These are phyloP conservation scores for Aspergillus texensis DNA, from an alignment of 2,329 filamentous ascomycete species.

Conservation along the genomic window DNA sequence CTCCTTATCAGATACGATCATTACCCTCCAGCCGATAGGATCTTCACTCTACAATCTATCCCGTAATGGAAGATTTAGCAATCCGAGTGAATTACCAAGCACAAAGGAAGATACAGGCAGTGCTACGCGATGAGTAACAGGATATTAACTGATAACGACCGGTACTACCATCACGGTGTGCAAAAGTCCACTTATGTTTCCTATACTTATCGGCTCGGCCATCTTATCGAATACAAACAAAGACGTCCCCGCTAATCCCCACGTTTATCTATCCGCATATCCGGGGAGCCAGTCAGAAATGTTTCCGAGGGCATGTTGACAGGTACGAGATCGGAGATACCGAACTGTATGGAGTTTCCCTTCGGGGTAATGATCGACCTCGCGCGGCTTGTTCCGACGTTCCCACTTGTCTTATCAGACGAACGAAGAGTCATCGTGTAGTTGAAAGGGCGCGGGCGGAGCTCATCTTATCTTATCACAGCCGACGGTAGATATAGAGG, in stretches of 20 bases:
- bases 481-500: not conserved
- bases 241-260: not conserved
- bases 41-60: not conserved
- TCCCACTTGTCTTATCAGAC: not conserved
- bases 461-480: too few species aligned
- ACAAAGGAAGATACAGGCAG: too few species aligned
- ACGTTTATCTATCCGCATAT: not conserved
- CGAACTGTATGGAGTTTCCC: not conserved
- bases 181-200: not conserved
- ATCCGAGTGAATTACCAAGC: not conserved
- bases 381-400: not conserved
- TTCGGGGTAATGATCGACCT: not conserved
- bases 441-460: too few species aligned
- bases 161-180: not conserved
- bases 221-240: conserved; percentile 1
- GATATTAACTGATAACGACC: not conserved
- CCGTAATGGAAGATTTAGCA: not conserved
- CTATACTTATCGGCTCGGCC: not conserved
- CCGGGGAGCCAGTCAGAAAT: not conserved
- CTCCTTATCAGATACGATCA: not conserved
- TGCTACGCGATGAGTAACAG: not conserved
- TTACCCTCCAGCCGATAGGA: not conserved
- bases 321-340: not conserved
- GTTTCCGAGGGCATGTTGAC: not conserved
- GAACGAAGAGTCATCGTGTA: not conserved